Base-by-base conservation (phyloP, 1,139 yeast species). In the Suhomyces panamericanus region DNA sequence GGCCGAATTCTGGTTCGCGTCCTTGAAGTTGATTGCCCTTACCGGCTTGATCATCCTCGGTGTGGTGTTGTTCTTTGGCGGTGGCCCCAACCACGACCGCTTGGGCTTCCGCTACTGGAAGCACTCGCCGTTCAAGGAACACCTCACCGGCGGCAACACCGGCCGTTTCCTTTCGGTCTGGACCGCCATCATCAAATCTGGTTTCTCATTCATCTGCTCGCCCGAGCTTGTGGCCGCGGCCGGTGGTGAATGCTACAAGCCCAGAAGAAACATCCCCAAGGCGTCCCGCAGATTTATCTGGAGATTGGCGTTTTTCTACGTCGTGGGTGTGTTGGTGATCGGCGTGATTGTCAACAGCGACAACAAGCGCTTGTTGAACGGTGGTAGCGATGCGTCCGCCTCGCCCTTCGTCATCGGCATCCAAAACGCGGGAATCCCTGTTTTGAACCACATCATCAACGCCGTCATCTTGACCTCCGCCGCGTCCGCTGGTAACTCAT, bases 401-500 rank as follows among this genome's bases (percentile, higher is more conserved):
- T 73, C 78, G 35, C 78, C 80, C 9, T 76, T 74, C 50, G 80
- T 75, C 38, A 50, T 70, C 59, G 68, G 84, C 58, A 59, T 79
- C 67, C 53, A 73, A 54, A 82, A 81, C 53, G 86, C 90, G 5
- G 75, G 80, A 5, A 83, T 85, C 49, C 67, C 66, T 0, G 85
- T 75, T 1, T 67, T 85, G 51, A 82, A 85, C 50, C 85, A 83
- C 56, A 72, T 86, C 42, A 72, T 86, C 53, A 86, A 86, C 57
- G 91, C 83, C 2, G 80, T 80, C 52, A 81, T 86, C 46, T 66
- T 86, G 59, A 67, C 85, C 9, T 83, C 86, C 46, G 86, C 87
- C 44, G 77, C 84, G 51, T 81, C 87, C 12, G 87, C 91, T 9
- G 83, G 86, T 41, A 85, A 85, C 64, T 83, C 90, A 0, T 87